Percentiles rank a stretch among this genome's conserved stretches.
These are phyloP conservation scores for Rutstroemia sp. DNA, from an alignment of 2,329 filamentous ascomycete genomes.

Conservation along the genomic window DNA sequence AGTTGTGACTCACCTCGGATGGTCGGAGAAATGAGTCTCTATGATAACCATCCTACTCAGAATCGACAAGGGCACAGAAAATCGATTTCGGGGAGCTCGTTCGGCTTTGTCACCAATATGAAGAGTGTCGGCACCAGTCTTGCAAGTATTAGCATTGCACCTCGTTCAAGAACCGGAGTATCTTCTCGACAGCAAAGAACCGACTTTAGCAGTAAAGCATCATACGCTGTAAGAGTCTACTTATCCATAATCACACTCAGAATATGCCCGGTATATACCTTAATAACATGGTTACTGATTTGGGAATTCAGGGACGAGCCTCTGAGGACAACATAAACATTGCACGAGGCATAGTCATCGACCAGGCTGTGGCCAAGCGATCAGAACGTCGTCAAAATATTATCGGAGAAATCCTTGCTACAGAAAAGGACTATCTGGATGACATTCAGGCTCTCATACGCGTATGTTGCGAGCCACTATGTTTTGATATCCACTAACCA, in stretches of 20 bases:
- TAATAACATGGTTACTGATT: not conserved
- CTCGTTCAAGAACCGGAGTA: constrained; percentile 48
- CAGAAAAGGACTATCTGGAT: constrained; percentile 82
- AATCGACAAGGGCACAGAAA: constrained; percentile 39
- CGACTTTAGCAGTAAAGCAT: constrained; percentile 55
- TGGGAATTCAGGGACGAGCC: constrained; percentile 34
- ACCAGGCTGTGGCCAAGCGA: constrained; percentile 64
- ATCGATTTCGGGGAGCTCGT: constrained; percentile 66
- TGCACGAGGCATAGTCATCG: constrained; percentile 47
- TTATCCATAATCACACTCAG: not conserved
- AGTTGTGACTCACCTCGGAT: constrained; percentile 14
- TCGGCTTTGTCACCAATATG: constrained; percentile 71
- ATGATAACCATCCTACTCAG: constrained; percentile 29
- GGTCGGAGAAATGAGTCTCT: not conserved
- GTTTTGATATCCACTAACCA: constrained; percentile 59
- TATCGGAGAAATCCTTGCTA: constrained; percentile 76
- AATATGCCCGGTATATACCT: not conserved
- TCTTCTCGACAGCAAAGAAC: constrained; percentile 51
- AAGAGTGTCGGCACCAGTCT: constrained; percentile 77
- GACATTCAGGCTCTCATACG: constrained; percentile 83
- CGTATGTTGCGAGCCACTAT: constrained; percentile 46
- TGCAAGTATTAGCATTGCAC: constrained; percentile 61
- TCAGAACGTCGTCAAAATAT: constrained; percentile 70
- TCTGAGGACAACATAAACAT: constrained; percentile 59
- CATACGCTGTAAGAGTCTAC: constrained; percentile 37